These are phyloP conservation scores for Melastoma candidum DNA, from an alignment of 441 rosid genomes.

Conservation along the genomic window DNA sequence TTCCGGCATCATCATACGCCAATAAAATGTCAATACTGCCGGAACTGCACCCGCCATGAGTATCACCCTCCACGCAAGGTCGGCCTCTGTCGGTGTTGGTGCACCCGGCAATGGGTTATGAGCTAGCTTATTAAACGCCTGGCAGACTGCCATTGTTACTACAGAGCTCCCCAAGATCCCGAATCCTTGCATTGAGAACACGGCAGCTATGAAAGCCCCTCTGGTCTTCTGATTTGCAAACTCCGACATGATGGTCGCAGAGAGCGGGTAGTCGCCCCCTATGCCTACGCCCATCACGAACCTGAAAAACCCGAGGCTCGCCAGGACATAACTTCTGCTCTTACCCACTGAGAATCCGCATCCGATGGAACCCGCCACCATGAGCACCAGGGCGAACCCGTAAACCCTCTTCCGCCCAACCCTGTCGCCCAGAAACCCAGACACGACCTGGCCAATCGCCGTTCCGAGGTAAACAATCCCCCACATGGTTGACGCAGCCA, in stretches of 20 bases:
- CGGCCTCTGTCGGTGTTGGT: conserved; percentile 32
- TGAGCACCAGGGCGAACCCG: conserved; percentile 44
- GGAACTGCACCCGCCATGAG: conserved; percentile 43
- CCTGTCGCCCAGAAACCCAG: conserved; percentile 57
- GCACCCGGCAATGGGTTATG: background rate
- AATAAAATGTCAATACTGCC: conserved; percentile 34
- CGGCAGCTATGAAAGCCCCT: conserved; percentile 58
- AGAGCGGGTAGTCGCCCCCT: conserved; percentile 66
- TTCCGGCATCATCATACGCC: conserved; percentile 55
- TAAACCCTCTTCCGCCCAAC: conserved; percentile 53
- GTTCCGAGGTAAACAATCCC: conserved; percentile 47
- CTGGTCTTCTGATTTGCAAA: conserved; percentile 59
- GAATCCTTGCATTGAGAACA: conserved; percentile 63
- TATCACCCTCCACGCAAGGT: conserved; percentile 48
- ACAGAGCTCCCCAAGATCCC: conserved; percentile 49
- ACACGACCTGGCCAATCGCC: conserved; percentile 42
- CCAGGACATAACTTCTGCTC: conserved; percentile 30
- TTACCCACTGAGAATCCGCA: conserved; percentile 62
- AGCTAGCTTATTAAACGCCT: conserved; percentile 19
- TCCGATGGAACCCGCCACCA: conserved; percentile 48
- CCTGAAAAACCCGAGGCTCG: conserved; percentile 37
- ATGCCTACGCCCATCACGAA: conserved; percentile 53
- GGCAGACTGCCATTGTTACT: conserved; percentile 39
- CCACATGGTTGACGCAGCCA: conserved; percentile 23
- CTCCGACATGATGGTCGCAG: conserved; percentile 75